Base-by-base conservation (phyloP, 495 filamentous ascomycete genomes). In the Trichoderma reesei region DNA sequence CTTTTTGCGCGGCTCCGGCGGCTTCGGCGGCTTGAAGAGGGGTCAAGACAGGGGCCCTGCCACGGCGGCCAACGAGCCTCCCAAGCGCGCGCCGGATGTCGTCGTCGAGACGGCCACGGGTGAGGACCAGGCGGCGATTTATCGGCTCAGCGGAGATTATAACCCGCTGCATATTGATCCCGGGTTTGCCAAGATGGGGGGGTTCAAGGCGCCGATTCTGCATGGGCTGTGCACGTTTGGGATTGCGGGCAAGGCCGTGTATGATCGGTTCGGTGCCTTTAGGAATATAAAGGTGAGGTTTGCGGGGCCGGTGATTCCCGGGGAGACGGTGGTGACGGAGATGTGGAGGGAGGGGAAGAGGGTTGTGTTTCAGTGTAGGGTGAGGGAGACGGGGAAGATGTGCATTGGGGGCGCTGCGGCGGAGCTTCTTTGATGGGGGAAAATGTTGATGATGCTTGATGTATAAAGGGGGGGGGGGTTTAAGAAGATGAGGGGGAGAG, bases 251-350 rank as follows among this genome's bases (percentile, higher is more conserved):
- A 98, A 96, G 83, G 90, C 91, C 66, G 85, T 98, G 54, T 89
- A 92, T 73, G 80, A 88, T 74, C 11, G 63, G 67, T 98, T 85
- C 74, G 94, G 94, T 26, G 75, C 82, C 63, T 95, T 88, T 79
- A 90, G 88, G 81, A 98, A 94, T 77, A 85, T 98, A 74, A 98
- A 98, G 84, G 94, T 97, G 6, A 78, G 94, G 66, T 98, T 98
- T 77, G 92, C 91, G 5, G 95, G 94, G 46, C 88, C 91, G 13
- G 94, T 98, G 2, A 68, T 93, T 33, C 95, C 94, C 1, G 95
- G 94, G 6, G 90, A 98, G 85, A 98, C 91, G 61, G 83, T 98
- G 41, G 84, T 86, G 70, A 98, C 92, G 38, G 94, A 98, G 85
- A 96, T 96, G 90, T 98, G 94, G 94, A 96, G 91, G 83, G 91